Base-by-base conservation (phyloP, 306 rosid species). In the Vigna radiata region DNA sequence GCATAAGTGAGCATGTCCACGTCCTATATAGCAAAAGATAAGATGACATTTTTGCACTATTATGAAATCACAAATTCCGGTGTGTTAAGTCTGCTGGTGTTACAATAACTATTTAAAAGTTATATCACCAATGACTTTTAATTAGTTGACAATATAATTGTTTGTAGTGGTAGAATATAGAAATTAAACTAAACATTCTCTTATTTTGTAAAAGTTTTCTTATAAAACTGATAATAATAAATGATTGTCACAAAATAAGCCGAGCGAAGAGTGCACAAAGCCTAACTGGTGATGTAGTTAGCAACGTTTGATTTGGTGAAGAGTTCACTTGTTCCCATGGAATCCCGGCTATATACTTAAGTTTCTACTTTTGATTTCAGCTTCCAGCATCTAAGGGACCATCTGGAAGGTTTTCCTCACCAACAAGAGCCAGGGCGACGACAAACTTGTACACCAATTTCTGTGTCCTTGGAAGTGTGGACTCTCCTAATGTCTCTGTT, bases 401-500 rank as follows among this genome's bases (percentile, higher is more conserved):
- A 21, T 77, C 84, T 5, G 70, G 68, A 72, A 88, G 82, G 78
- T 77, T 77, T 56, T 61, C 77, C 68, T 91, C 97, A 15, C 77
- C 85, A 39, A 83, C 87, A 48, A 86, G 82, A 84, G 73, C 75
- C 85, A 74, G 6, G 71, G 50, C 82, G 39, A 79, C 79, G 79
- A 17, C 86, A 84, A 80, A 81, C 59, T 82, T 86, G 55, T 79
- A 79, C 80, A 76, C 85, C 37, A 74, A 65, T 52, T 68, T 58
- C 50, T 89, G 86, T 31, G 43, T 85, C 52, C 88, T 91, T 69
- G 81, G 76, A 67, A 61, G 68, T 43, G 68, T 87, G 72, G 81
- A 90, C 39, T 92, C 99, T 70, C 96, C 90, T 5, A 88, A 95
- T 60, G 89, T 95, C 79, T 95, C 99, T 27, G 97, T 95, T 61